Percentiles rank a stretch among this genome's conserved stretches.
phyloP scores from a whole-genome alignment of 2,329 filamentous ascomycete genomes.

The Plectosphaerella plurivora region DNA sequence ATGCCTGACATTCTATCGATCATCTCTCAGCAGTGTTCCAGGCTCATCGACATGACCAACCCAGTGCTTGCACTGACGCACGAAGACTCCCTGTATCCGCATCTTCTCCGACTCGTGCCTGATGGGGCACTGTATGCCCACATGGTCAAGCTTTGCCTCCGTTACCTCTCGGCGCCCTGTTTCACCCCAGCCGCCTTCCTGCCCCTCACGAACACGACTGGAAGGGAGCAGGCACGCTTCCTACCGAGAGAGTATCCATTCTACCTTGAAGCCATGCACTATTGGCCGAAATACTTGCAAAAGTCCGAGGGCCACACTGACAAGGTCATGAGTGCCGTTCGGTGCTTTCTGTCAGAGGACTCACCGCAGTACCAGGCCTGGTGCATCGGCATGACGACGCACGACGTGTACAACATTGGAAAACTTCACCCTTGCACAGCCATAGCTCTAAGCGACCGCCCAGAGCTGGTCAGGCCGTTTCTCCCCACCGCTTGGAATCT shows the following conservation, averaged over 20 bases:
- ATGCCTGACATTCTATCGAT: too few species aligned
- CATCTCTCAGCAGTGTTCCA: too few species aligned
- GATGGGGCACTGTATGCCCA: conserved; percentile 10
- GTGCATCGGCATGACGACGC: conserved; percentile 4
- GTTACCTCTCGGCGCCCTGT: conserved; percentile 9
- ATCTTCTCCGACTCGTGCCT: background rate
- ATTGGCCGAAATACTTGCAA: conserved; percentile 10
- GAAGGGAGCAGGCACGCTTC: background rate
- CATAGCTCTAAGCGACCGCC: background rate
- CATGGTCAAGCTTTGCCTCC: conserved; percentile 14
- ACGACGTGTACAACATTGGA: too few species aligned
- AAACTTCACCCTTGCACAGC: background rate
- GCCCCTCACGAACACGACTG: background rate
- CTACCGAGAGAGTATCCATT: conserved; percentile 6
- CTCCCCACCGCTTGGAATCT: conserved; percentile 1
- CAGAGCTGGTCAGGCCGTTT: background rate
- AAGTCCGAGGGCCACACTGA: conserved; percentile 5
- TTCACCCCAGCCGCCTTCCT: background rate
- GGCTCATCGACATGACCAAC: too few species aligned
- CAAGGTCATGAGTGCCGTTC: conserved; percentile 7
- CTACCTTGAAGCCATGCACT: conserved; percentile 11
- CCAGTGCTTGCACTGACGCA: too few species aligned
- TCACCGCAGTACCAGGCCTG: conserved; percentile 13
- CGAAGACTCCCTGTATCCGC: too few species aligned
- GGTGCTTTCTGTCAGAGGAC: conserved; percentile 6